Evolutionary conservation across 768 basidiomycete species (phyloP).

Genomic region (Trametes villosa): DNA sequence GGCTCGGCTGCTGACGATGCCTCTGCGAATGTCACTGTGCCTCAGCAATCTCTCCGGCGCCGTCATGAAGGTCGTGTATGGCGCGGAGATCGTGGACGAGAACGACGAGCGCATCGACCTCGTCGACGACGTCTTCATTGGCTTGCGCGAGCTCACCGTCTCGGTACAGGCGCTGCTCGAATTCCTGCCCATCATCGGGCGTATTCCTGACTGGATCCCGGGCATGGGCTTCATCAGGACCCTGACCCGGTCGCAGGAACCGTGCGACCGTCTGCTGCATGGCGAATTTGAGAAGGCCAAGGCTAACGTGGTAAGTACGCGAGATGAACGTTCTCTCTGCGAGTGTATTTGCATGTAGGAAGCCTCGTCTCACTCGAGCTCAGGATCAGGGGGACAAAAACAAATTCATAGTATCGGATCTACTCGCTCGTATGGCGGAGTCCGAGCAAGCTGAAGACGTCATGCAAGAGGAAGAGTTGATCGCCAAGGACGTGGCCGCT

Average conservation of each 20-base stretch:
- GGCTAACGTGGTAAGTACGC: background rate
- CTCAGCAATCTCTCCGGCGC: conserved; percentile 6
- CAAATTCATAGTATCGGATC: background rate
- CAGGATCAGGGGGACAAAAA: background rate
- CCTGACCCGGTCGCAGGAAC: background rate
- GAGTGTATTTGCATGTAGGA: background rate
- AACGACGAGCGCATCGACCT: conserved; percentile 20
- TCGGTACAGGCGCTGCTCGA: conserved; percentile 4
- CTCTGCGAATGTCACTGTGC: no score
- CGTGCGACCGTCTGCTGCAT: background rate
- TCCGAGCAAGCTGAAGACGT: background rate
- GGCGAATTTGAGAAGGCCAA: background rate
- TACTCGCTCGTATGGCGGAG: background rate
- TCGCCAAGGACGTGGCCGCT: background rate
- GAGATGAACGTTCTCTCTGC: background rate
- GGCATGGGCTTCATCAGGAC: background rate
- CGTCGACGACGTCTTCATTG: conserved; percentile 13
- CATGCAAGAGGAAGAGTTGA: background rate
- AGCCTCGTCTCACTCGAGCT: background rate
- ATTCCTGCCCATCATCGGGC: background rate
- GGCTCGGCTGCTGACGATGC: background rate
- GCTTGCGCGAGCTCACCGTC: conserved; percentile 1
- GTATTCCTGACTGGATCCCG: conserved; percentile 14
- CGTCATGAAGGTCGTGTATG: conserved; percentile 7
- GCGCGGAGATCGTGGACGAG: background rate